Base-by-base conservation (phyloP, 257 asterid species). In the Perilla frutescens region DNA sequence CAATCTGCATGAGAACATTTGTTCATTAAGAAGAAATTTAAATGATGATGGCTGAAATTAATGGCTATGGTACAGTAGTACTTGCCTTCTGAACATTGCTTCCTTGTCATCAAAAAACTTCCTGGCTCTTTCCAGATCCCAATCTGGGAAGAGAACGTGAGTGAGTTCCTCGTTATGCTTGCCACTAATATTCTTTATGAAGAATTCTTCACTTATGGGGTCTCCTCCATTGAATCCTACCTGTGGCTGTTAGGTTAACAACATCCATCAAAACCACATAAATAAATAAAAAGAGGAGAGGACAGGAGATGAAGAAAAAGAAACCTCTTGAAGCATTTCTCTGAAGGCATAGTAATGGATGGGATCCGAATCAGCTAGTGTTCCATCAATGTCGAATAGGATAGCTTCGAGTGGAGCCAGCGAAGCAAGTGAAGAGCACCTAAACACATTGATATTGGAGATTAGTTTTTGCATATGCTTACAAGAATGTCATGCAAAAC, bases 321-420 rank as follows among this genome's bases (percentile, higher is more conserved):
- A 26, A 59, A 92, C 96, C 93, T 90, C 96, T 87, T 84, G 96
- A 84, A 92, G 93, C 98, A 92, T 90, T 82, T 88, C 91, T 66
- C 87, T 81, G 76, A 88, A 90, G 80, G 98, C 96, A 58, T 85
- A 62, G 77, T 85, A 87, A 80, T 88, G 98, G 75, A 90, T 64
- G 48, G 96, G 96, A 84, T 90, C 98, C 0, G 98, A 90, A 83
- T 92, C 96, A 47, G 87, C 85, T 6, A 90, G 78, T 0, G 98
- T 92, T 68, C 97, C 98, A 83, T 92, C 98, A 43, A 92, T 88
- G 69, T 92, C 98, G 31, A 92, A 92, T 54, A 92, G 83, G 76
- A 90, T 80, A 26, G 94, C 90, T 68, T 88, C 90, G 80, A 92
- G 53, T 8, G 96, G 96, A 83, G 86, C 91, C 74, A 88, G 70